Evolutionary conservation across 2,329 filamentous ascomycete species (phyloP).

Genomic region (Clarireedia homoeocarpa): DNA sequence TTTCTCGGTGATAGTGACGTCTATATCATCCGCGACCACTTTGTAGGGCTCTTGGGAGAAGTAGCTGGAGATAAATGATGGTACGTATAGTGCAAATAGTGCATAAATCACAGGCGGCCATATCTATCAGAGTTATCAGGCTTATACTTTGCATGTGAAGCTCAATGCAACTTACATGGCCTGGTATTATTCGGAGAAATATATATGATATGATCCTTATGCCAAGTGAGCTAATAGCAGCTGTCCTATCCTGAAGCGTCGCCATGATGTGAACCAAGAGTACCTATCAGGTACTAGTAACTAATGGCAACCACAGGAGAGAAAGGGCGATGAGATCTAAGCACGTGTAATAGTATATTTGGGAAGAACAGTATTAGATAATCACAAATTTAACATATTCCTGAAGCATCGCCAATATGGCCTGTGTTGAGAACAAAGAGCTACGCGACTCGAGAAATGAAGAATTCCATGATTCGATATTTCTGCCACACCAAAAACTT

Average conservation of each 20-base stretch:
- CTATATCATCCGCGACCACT: conserved; percentile 50
- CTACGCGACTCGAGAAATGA: too few species aligned
- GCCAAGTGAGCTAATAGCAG: conserved; percentile 37
- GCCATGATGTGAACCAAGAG: background rate
- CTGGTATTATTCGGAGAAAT: conserved; percentile 50
- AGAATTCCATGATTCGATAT: too few species aligned
- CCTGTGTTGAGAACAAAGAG: too few species aligned
- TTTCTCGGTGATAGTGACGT: conserved; percentile 45
- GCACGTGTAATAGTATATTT: too few species aligned
- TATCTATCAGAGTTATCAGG: conserved; percentile 16
- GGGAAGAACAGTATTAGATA: too few species aligned
- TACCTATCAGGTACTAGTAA: background rate
- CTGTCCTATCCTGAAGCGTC: conserved; percentile 18
- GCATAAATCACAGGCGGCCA: conserved; percentile 45
- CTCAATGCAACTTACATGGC: conserved; percentile 24
- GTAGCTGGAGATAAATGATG: conserved; percentile 54
- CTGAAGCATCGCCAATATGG: too few species aligned
- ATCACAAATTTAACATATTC: too few species aligned
- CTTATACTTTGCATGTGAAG: background rate
- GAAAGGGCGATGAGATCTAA: background rate
- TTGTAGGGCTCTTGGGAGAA: conserved; percentile 48
- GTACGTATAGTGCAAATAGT: conserved; percentile 57
- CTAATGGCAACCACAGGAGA: background rate
- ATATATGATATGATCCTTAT: conserved; percentile 45
- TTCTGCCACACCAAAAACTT: too few species aligned